These are phyloP conservation scores for Monilinia fructigena DNA, from an alignment of 2,329 filamentous ascomycete genomes.

Conservation along the genomic window DNA sequence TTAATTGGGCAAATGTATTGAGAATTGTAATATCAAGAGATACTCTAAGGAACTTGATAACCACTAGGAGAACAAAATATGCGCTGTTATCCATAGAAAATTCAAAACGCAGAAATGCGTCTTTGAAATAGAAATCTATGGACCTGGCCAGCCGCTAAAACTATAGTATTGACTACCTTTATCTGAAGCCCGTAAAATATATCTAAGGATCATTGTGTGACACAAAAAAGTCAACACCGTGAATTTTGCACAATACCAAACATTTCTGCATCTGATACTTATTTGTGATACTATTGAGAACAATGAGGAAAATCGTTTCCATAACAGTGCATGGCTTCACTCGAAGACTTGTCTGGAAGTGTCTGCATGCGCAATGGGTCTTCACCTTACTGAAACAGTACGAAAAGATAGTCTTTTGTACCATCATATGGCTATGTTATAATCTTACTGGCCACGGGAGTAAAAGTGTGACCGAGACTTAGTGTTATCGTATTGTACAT, in stretches of 20 bases:
- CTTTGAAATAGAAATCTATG: background rate
- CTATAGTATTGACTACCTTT: background rate
- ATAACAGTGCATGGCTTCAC: background rate
- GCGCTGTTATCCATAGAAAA: background rate
- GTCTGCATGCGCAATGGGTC: background rate
- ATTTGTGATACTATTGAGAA: background rate
- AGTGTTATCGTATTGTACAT: background rate
- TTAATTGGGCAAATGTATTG: too few relatives aligned
- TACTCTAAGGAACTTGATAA: background rate
- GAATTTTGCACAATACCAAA: background rate
- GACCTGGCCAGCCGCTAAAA: background rate
- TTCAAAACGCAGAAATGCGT: too few relatives aligned
- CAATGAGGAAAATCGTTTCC: background rate
- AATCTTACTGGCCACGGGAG: background rate
- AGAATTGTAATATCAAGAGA: background rate
- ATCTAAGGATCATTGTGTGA: background rate
- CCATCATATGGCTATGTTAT: background rate
- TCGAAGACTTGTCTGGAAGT: background rate
- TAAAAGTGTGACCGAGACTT: background rate
- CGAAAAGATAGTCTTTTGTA: background rate
- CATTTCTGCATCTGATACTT: background rate
- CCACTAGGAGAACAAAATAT: background rate
- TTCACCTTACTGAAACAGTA: background rate
- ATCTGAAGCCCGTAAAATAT: background rate
- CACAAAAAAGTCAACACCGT: background rate